Conservation (phyloP, 768 basidiomycete species). For the Leccinum imitatum region DNA sequence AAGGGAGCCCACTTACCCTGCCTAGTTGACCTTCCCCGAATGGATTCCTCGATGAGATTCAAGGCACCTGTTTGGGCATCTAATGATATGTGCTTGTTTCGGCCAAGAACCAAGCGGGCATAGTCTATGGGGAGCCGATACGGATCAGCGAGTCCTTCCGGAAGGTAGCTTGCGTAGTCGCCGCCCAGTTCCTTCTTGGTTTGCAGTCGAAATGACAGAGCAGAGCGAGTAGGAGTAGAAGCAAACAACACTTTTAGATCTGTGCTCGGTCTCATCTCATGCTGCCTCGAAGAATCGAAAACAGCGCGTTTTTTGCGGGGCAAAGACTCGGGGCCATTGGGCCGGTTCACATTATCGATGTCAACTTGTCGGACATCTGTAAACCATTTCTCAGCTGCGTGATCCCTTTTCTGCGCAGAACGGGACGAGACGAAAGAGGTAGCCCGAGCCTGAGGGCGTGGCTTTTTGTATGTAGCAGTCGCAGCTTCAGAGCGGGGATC, state of each 20-base stretch:
- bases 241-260: constrained; percentile 23
- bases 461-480: background rate
- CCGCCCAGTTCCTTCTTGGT: constrained; percentile 42
- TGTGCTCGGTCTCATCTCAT: constrained; percentile 24
- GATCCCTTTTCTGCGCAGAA: constrained; percentile 24
- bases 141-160: constrained; percentile 28
- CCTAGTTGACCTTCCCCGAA: constrained; percentile 8
- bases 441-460: background rate
- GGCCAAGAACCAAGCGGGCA: constrained; percentile 43
- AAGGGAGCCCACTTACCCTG: constrained; percentile 12
- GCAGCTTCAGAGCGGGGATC: background rate
- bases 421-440: constrained; percentile 24
- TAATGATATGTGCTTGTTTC: constrained; percentile 42
- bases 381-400: constrained; percentile 27
- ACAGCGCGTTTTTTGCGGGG: constrained; percentile 8
- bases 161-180: constrained; percentile 50
- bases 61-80: constrained; percentile 40
- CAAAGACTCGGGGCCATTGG: background rate
- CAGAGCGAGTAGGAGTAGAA: constrained; percentile 1
- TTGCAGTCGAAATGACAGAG: constrained; percentile 24
- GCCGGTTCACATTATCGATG: constrained; percentile 6
- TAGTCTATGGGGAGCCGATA: constrained; percentile 39
- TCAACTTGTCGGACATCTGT: constrained; percentile 20
- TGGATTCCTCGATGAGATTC: constrained; percentile 34
- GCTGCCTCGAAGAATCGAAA: constrained; percentile 7